Base-by-base conservation (phyloP, 441 rosid genomes). In the Pelargonium citronellum region DNA sequence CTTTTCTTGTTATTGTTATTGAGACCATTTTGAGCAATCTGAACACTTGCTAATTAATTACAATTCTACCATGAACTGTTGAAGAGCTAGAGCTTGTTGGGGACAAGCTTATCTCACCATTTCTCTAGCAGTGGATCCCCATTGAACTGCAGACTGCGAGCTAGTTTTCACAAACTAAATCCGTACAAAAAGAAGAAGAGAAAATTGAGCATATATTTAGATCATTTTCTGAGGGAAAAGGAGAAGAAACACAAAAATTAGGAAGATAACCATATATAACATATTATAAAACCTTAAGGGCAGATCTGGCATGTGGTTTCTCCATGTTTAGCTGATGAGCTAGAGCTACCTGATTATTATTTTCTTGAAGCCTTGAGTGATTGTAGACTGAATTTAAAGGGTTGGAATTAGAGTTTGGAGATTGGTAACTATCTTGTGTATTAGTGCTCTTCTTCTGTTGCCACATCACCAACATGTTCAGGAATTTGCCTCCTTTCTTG, bases 301-400 rank as follows among this genome's bases (percentile, higher is more conserved):
- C 79, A 72, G 92, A 79, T 69, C 84, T 85, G 61, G 92, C 66
- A 71, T 72, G 68, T 77, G 88, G 74, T 78, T 82, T 87, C 84
- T 88, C 91, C 87, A 88, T 90, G 72, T 11, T 64, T 9, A 53
- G 62, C 44, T 43, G 58, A 69, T 43, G 22, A 75, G 13, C 66
- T 58, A 27, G 30, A 3, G 37, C 37, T 30, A 30, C 5, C 37
- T 30, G 37, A 30, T 30, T 3, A 30, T 30, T 30, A 30, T 30
- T 30, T 30, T 24, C n/a, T 67, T 41, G 63, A 67, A 63, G 68
- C 67, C 67, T 67, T 47, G 76, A 43, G 63, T 74, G 76, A 61
- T 72, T 67, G 61, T 8, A 70, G 63, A 72, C 53, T 47, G 85
- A 74, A 83, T 86, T 83, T 84, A 82, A 80, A 79, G 72, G 68